A percentile compares a stretch with the other conserved stretches of the same genome.
phyloP scores from a whole-genome alignment of 306 rosid genomes.

The Neltuma alba region DNA sequence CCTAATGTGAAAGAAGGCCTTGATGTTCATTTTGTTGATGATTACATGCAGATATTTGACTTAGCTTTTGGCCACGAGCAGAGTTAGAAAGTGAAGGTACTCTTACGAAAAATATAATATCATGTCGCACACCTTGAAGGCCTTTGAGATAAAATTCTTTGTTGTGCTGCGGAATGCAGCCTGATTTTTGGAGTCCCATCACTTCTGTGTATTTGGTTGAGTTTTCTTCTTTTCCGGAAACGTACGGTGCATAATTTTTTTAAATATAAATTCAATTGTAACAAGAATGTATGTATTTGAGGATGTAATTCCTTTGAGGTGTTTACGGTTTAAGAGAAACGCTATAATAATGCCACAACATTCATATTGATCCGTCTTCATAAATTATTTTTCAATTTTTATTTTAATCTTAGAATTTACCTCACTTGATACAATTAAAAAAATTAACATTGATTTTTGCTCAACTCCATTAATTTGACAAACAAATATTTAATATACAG shows the following conservation, averaged over 20 bases:
- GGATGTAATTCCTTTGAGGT: not conserved
- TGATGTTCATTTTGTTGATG: conserved; percentile 92
- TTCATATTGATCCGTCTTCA: not conserved
- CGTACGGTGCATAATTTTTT: conserved; percentile 15
- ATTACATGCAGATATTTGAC: conserved; percentile 69
- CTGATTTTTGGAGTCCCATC: conserved; percentile 37
- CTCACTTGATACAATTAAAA: not conserved
- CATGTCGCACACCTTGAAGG: conserved; percentile 23
- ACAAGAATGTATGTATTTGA: conserved; percentile 25
- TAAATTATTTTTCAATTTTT: not conserved
- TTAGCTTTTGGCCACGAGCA: conserved; percentile 66
- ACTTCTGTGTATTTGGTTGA: not conserved
- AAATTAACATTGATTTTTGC: not conserved
- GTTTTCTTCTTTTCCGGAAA: not conserved
- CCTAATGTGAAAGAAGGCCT: conserved; percentile 92
- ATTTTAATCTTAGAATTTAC: not conserved
- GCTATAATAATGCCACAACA: not conserved
- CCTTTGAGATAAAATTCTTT: conserved; percentile 39
- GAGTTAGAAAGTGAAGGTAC: conserved; percentile 31
- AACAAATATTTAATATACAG: not conserved
- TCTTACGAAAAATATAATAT: conserved; percentile 5
- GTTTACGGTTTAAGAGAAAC: not conserved
- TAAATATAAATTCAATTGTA: conserved; percentile 38
- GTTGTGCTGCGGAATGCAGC: conserved; percentile 41
- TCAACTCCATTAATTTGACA: not conserved